These are phyloP conservation scores for Coprinopsis sp. DNA, from an alignment of 768 basidiomycete species.

Conservation along the genomic window DNA sequence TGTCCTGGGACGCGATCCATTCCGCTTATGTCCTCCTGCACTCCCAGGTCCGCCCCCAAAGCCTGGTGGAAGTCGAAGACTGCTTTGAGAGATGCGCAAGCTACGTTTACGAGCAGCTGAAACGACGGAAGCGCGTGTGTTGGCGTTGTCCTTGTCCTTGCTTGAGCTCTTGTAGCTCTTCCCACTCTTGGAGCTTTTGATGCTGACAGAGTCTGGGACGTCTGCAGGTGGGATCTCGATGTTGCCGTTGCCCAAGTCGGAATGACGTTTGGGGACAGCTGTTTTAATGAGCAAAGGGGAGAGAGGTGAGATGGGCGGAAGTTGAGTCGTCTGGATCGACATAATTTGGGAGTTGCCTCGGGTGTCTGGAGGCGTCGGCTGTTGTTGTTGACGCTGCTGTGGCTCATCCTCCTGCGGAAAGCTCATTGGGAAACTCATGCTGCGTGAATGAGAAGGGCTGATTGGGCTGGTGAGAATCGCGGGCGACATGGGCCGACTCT, in stretches of 20 bases:
- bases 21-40: constrained; percentile 20
- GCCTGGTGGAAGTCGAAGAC: constrained; percentile 53
- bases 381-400: too few species aligned
- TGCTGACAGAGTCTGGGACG: constrained; percentile 35
- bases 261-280: constrained; percentile 12
- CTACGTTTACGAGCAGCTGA: constrained; percentile 65
- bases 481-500: constrained; percentile 15
- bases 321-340: constrained; percentile 5
- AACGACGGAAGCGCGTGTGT: constrained; percentile 38
- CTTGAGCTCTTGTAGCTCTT: constrained; percentile 26
- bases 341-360: constrained; percentile 8
- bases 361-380: too few species aligned
- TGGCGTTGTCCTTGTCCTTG: constrained; percentile 18
- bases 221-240: constrained; percentile 22
- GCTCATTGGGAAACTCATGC: not conserved
- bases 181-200: constrained; percentile 32
- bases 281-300: constrained; percentile 10
- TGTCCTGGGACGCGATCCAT: constrained; percentile 15
- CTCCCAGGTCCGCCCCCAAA: constrained; percentile 19
- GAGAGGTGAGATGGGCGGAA: constrained; percentile 18
- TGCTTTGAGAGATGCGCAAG: constrained; percentile 58
- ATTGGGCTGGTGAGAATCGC: constrained; percentile 7
- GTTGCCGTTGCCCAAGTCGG: too few species aligned
- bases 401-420: too few species aligned
- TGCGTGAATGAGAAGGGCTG: constrained; percentile 8